Percentiles rank a stretch among this genome's conserved stretches.
Conservation (phyloP, 129 eudicot genomes). For the Tagetes patula region DNA sequence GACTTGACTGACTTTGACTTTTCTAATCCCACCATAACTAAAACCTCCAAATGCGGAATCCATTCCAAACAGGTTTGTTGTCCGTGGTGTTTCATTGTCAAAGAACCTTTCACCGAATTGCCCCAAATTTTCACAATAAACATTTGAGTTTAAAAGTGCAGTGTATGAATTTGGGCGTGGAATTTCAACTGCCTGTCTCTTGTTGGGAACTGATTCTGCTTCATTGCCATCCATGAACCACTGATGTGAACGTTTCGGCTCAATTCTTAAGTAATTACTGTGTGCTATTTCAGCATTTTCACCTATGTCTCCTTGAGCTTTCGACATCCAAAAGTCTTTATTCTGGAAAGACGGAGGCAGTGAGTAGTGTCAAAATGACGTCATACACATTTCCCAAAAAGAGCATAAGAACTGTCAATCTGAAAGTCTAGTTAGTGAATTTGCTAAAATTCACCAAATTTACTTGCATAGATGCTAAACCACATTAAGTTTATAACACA, state of each 20-base stretch:
- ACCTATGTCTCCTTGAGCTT: slow-evolving; percentile 36
- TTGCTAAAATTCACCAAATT: neutral
- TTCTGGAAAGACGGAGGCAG: slow-evolving; percentile 42
- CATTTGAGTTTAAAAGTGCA: slow-evolving; percentile 44
- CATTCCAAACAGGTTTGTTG: slow-evolving; percentile 36
- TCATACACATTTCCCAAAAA: slow-evolving; percentile 6
- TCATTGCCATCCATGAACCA: slow-evolving; percentile 58
- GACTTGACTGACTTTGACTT: slow-evolving; percentile 57
- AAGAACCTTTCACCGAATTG: slow-evolving; percentile 48
- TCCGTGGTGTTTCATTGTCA: slow-evolving; percentile 40
- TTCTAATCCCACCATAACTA: slow-evolving; percentile 52
- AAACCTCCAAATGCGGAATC: slow-evolving; percentile 45
- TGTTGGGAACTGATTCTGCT: slow-evolving; percentile 46
- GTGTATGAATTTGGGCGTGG: slow-evolving; percentile 46
- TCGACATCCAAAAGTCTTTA: slow-evolving; percentile 49
- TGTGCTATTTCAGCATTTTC: slow-evolving; percentile 40
- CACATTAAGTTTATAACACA: neutral
- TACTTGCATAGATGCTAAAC: slow-evolving; percentile 1
- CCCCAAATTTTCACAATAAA: slow-evolving; percentile 46
- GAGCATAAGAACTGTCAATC: slow-evolving; percentile 16
- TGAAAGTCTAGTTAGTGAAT: neutral
- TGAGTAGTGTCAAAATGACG: slow-evolving; percentile 20
- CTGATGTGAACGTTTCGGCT: slow-evolving; percentile 54
- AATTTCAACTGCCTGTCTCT: slow-evolving; percentile 53
- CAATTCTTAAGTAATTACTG: slow-evolving; percentile 39